Evolutionary conservation across 2,329 filamentous ascomycete genomes (phyloP), one percentile per base, ranked within the genome.

Genomic region (Exophiala sideris): DNA sequence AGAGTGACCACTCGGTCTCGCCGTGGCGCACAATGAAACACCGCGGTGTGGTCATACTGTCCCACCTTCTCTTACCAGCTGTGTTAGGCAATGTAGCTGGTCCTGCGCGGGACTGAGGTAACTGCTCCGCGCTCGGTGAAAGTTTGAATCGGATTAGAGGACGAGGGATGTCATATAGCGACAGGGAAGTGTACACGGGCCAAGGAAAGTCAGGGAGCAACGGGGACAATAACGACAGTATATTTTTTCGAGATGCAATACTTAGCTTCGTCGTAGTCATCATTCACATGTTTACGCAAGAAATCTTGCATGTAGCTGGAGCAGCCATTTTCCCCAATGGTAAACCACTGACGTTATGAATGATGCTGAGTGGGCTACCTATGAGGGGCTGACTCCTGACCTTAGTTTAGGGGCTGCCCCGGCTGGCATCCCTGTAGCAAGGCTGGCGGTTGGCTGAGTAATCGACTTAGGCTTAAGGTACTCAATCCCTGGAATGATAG

Each of bases 1-100:
- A 87, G 45, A 95, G 83, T 4, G 89, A 95, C 91, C 91, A 97
- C 76, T 95, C 90, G 3, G 91, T 97, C 76, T 96, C 90, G 73
- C 91, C 92, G 68, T 96, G 91, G 64, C 91, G 89, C 69, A 91
- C 75, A 63, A 94, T 83, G 76, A 92, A 92, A 68, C 89, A 85
- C 49, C 88, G 81, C 1, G 89, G 88, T 2, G 85, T 83, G 2
- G 70, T 58, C 72, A 75, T 60, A 16, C n/a, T 50, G 21, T 29
- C 24, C 9, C 16, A 21, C 3, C 7, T 16, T 42, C 7, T 42
- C 20, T 42, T n/a, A n/a, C n/a, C n/a, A n/a, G n/a, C n/a, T n/a
- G n/a, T n/a, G n/a, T n/a, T n/a, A n/a, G n/a, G n/a, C n/a, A n/a
- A n/a, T n/a, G n/a, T n/a, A n/a, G n/a, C n/a, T n/a, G 11, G 24